Conservation (phyloP, 805 yeast genomes). For the Candida pseudofarinosa region DNA sequence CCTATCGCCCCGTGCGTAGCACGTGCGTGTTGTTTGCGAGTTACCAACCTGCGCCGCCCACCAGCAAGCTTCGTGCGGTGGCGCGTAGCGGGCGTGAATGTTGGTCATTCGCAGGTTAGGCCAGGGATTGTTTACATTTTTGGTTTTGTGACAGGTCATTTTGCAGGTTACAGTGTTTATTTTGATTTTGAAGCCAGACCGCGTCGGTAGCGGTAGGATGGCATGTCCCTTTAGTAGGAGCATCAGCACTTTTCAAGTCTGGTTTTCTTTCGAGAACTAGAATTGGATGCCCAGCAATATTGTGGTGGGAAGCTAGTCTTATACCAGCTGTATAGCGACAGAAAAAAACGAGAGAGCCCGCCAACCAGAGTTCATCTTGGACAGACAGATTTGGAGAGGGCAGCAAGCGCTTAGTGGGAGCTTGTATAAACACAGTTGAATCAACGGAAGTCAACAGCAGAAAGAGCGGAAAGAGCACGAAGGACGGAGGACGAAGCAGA, state of each 20-base stretch:
- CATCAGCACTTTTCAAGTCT: not conserved
- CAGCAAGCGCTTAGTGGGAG: not conserved
- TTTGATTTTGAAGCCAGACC: not conserved
- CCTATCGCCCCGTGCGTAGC: too few relatives aligned
- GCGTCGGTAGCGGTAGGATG: not conserved
- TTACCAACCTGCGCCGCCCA: too few relatives aligned
- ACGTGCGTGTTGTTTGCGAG: too few relatives aligned
- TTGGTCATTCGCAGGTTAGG: not conserved
- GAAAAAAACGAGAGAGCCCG: not conserved
- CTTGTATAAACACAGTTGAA: not conserved
- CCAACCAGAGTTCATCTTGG: not conserved
- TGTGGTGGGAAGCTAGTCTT: not conserved
- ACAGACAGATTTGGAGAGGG: not conserved
- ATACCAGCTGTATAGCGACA: not conserved
- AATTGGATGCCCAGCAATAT: not conserved
- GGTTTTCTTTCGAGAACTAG: not conserved
- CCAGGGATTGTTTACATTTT: too few relatives aligned
- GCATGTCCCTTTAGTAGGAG: not conserved
- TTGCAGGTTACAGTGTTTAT: not conserved
- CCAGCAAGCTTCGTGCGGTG: too few relatives aligned
- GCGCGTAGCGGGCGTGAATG: too few relatives aligned
- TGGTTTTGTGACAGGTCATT: not conserved
- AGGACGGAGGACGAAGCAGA: not conserved
- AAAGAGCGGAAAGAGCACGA: not conserved
- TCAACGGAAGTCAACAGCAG: slow-evolving; percentile 2